These are phyloP conservation scores for Nitzschia palea DNA, from an alignment of 108 stramenopile species.

Conservation along the genomic window DNA sequence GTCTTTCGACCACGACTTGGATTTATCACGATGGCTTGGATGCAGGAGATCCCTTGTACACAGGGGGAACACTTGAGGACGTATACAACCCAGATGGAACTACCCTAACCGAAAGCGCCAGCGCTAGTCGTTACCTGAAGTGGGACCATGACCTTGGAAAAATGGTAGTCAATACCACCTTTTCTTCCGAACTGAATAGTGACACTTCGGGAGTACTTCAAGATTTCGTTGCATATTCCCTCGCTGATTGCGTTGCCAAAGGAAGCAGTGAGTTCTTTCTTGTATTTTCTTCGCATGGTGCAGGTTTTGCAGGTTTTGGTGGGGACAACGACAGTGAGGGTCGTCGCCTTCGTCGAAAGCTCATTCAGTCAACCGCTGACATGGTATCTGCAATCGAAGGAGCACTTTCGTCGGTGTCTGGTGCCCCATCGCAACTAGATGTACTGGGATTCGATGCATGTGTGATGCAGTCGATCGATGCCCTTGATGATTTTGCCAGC, in stretches of 20 bases:
- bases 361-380: conserved; percentile 3
- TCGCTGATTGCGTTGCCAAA: conserved; percentile 1
- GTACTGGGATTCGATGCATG: conserved; percentile 18
- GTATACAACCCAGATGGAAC: neutral
- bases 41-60: neutral
- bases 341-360: conserved; percentile 16
- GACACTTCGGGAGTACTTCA: neutral
- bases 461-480: conserved; percentile 6
- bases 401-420: neutral
- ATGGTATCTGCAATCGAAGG: neutral
- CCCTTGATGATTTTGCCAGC: conserved; percentile 1
- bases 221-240: conserved; percentile 3
- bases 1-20: neutral
- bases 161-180: conserved; percentile 7
- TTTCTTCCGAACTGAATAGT: neutral
- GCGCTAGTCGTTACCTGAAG: conserved; percentile 1
- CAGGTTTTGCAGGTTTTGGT: conserved; percentile 19
- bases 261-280: neutral
- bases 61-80: neutral
- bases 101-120: neutral
- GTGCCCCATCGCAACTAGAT: neutral
- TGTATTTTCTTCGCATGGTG: conserved; percentile 7
- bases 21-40: neutral
- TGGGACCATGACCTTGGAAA: conserved; percentile 5
- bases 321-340: neutral